Evolutionary conservation across 306 rosid species (phyloP).

Genomic region (Geum urbanum): DNA sequence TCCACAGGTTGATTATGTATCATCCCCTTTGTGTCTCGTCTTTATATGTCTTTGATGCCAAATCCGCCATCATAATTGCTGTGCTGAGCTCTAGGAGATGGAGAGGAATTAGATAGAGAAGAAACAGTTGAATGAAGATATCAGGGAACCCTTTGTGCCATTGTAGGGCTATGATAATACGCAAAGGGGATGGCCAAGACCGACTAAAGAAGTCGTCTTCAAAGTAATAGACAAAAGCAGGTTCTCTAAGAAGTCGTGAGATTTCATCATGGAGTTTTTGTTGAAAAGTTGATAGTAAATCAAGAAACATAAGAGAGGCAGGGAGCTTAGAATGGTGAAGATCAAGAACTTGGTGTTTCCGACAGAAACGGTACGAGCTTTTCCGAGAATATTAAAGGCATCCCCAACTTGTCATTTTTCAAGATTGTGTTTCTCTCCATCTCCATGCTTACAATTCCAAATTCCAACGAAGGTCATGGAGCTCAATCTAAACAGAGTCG

Average conservation of each 20-base stretch:
- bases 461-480: too few species aligned
- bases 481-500: conserved; percentile 3
- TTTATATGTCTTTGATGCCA: conserved; percentile 17
- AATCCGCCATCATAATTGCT: conserved; percentile 9
- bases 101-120: conserved; percentile 23
- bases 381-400: conserved; percentile 32
- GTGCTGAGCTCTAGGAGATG: conserved; percentile 22
- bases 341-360: conserved; percentile 51
- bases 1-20: neutral
- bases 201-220: conserved; percentile 3
- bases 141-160: neutral
- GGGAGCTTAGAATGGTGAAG: conserved; percentile 39
- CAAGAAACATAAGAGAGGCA: conserved; percentile 48
- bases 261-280: conserved; percentile 30
- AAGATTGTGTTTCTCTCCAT: conserved; percentile 33
- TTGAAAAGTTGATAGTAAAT: conserved; percentile 36
- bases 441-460: conserved; percentile 11
- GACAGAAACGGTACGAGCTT: conserved; percentile 36
- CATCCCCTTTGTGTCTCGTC: conserved; percentile 15
- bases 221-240: neutral
- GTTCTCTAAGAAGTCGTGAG: conserved; percentile 4
- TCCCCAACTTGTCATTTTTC: conserved; percentile 32
- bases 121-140: conserved; percentile 13
- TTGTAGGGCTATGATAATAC: neutral
- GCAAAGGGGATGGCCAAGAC: neutral